Evolutionary conservation across 768 basidiomycete species (phyloP).

Genomic region (Panaeolus papilionaceus): DNA sequence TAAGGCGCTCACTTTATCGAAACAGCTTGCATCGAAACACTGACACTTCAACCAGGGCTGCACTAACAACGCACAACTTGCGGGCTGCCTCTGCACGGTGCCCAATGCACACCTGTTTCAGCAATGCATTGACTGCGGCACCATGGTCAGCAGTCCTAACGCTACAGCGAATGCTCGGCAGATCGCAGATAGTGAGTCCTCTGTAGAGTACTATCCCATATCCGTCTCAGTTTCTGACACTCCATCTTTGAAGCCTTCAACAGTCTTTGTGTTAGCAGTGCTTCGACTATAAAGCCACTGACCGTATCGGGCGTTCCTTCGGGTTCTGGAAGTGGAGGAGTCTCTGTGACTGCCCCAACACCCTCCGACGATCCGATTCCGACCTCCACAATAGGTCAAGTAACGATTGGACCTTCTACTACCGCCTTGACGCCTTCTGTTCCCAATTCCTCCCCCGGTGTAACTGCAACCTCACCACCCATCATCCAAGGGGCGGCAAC

Average conservation of each 20-base stretch:
- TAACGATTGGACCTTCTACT: neutral
- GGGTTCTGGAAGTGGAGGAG: neutral
- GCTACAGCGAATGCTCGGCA: neutral
- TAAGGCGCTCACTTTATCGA: neutral
- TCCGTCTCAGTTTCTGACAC: too few relatives aligned
- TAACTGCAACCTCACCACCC: neutral
- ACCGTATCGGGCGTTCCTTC: neutral
- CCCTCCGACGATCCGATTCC: neutral
- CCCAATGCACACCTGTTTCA: constrained; percentile 4
- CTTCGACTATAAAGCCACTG: neutral
- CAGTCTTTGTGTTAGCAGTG: neutral
- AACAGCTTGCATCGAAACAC: neutral
- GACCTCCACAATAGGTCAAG: neutral
- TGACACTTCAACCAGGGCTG: constrained; percentile 1
- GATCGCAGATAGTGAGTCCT: neutral
- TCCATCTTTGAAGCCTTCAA: neutral
- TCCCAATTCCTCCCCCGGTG: neutral
- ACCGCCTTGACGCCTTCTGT: neutral
- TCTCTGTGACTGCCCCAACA: neutral
- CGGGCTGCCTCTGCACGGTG: neutral
- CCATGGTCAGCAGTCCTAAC: neutral
- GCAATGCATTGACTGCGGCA: neutral
- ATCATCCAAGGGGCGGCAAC: neutral
- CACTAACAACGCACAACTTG: neutral
- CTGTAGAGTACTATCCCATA: neutral